Conservation (phyloP, 2,329 filamentous ascomycete genomes). For the Diplodia sapinea region DNA sequence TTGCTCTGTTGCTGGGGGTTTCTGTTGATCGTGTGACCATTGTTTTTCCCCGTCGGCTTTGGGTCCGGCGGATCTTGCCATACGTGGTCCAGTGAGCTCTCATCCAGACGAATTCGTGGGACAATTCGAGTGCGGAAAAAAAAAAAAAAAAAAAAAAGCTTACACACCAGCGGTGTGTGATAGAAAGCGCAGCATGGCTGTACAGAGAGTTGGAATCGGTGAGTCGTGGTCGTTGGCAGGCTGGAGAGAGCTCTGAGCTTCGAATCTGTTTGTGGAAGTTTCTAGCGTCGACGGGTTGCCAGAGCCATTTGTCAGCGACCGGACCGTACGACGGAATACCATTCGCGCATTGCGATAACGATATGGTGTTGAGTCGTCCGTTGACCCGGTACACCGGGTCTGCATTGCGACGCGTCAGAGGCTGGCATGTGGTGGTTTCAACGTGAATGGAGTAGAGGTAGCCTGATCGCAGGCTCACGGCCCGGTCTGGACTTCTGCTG, state of each 20-base stretch:
- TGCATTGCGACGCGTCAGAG: conserved; percentile 9
- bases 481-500: conserved; percentile 18
- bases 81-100: conserved; percentile 1
- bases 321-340: neutral
- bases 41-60: neutral
- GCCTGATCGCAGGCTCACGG: neutral
- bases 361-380: conserved; percentile 21
- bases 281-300: neutral
- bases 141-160: neutral
- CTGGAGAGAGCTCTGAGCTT: neutral
- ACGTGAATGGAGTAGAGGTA: neutral
- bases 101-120: neutral
- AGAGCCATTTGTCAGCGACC: neutral
- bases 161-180: neutral
- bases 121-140: neutral
- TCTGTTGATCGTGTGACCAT: conserved; percentile 27
- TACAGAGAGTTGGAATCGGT: neutral
- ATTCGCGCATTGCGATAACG: neutral
- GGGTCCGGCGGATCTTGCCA: conserved; percentile 8
- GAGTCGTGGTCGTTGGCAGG: neutral
- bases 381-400: neutral
- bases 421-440: neutral
- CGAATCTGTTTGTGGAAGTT: neutral
- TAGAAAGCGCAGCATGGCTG: neutral
- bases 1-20: neutral